Evolutionary conservation across 176 grass and related monocot species (phyloP).

Genomic region (Oryza meridionalis): DNA sequence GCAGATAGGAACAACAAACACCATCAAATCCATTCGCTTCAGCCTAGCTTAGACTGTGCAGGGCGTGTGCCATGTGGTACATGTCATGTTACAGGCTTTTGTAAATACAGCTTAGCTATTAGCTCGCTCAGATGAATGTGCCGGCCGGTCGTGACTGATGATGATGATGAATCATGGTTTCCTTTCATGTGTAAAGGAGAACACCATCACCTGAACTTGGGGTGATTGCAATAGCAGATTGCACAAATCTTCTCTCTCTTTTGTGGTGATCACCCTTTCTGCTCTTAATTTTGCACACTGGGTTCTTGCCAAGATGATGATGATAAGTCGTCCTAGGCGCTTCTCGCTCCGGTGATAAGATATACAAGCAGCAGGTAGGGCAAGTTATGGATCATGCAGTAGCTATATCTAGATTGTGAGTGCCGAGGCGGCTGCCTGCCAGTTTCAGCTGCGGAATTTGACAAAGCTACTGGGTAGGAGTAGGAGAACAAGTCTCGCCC

Average conservation of each 20-base stretch:
- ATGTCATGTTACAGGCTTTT: constrained; percentile 22
- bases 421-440: not conserved
- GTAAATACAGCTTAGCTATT: constrained; percentile 31
- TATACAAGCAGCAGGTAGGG: not conserved
- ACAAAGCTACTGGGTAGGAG: constrained; percentile 9
- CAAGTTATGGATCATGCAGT: not conserved
- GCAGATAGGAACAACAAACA: constrained; percentile 24
- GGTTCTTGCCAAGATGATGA: not conserved
- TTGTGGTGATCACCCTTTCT: not conserved
- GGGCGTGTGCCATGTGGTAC: constrained; percentile 18
- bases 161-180: constrained; percentile 20
- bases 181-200: not conserved
- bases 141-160: not conserved
- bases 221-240: constrained; percentile 12
- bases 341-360: not conserved
- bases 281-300: not conserved
- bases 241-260: not conserved
- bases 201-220: not conserved
- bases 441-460: constrained; percentile 4
- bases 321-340: not conserved
- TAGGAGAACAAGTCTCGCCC: not conserved
- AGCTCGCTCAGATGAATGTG: not conserved
- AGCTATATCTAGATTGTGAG: not conserved
- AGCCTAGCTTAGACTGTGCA: not conserved
- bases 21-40: constrained; percentile 18